Base-by-base conservation (phyloP, 108 stramenopile species). In the Fragilaria crotonensis region DNA sequence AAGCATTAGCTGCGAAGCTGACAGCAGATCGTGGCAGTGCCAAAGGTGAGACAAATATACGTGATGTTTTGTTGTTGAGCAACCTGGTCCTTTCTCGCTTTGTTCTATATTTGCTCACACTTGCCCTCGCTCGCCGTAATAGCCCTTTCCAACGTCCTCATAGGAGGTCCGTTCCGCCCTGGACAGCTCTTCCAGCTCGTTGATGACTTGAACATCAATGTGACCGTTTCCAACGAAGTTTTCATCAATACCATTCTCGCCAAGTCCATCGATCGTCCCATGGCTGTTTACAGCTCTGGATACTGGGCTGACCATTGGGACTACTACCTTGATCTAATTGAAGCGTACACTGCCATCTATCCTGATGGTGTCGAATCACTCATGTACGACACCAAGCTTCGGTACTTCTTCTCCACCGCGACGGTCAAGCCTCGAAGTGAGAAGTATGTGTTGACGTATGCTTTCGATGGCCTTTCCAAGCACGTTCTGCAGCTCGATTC, bases 261-360 rank as follows among this genome's bases (percentile, higher is more conserved):
- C 1, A 70, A 73, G 33, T 61, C 85, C 7, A 75, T 79, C 17
- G 84, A 85, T 49, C 80, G 72, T 50, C 73, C 84, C 60, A 85
- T 87, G 85, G 94, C 89, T 36, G 60, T 72, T 0, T 93, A 64
- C 52, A 89, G 89, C 30, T 63, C 67, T 30, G 96, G 96, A 17
- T 97, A 90, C 76, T 92, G 90, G 90, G 78, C 74, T 7, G 88
- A 89, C 75, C 88, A 89, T 61, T 89, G 88, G 88, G 89, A 92
- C 54, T 97, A 97, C 73, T 90, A 94, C 71, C 66, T 95, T 41
- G 96, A 97, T 71, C 66, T 95, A 33, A 79, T 97, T 52, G 78
- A 93, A 28, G 78, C 86, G 5, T 97, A 93, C 79, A 71, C 89
- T 59, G 70, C 83, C 25, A 84, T 97, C 36, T 97, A 81, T 72